Evolutionary conservation across 805 yeast genomes (phyloP).

Genomic region (Lipomyces sp.): DNA sequence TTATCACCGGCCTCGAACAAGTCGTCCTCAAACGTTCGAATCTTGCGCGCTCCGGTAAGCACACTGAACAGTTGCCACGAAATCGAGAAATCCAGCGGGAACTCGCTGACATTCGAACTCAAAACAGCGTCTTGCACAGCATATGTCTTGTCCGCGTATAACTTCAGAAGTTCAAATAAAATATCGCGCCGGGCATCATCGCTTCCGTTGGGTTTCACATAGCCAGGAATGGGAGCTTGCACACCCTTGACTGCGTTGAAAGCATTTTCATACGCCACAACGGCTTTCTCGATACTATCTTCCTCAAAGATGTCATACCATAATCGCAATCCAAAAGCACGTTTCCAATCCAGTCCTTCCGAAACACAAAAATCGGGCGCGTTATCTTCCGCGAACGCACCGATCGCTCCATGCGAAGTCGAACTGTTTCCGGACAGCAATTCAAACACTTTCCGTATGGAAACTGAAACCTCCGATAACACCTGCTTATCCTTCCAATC

Average conservation of each 20-base stretch:
- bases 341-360: slow-evolving; percentile 59
- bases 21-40: slow-evolving; percentile 21
- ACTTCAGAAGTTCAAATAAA: slow-evolving; percentile 20
- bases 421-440: slow-evolving; percentile 50
- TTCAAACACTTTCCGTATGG: slow-evolving; percentile 58
- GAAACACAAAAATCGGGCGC: slow-evolving; percentile 31
- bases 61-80: slow-evolving; percentile 53
- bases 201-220: background rate
- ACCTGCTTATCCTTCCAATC: slow-evolving; percentile 57
- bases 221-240: slow-evolving; percentile 8
- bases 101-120: background rate
- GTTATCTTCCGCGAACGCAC: slow-evolving; percentile 19
- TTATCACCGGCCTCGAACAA: slow-evolving; percentile 37
- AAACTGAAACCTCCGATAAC: slow-evolving; percentile 48
- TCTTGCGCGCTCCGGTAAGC: slow-evolving; percentile 33
- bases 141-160: slow-evolving; percentile 19
- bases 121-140: slow-evolving; percentile 13
- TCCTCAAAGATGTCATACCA: slow-evolving; percentile 47
- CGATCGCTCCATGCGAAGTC: slow-evolving; percentile 31
- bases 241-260: slow-evolving; percentile 9
- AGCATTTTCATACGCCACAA: slow-evolving; percentile 26
- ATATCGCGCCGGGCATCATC: slow-evolving; percentile 6
- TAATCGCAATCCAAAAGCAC: slow-evolving; percentile 56
- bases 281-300: slow-evolving; percentile 27
- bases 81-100: slow-evolving; percentile 21